Conservation (phyloP, 176 grass and related monocot genomes). For the Raddia guianensis region DNA sequence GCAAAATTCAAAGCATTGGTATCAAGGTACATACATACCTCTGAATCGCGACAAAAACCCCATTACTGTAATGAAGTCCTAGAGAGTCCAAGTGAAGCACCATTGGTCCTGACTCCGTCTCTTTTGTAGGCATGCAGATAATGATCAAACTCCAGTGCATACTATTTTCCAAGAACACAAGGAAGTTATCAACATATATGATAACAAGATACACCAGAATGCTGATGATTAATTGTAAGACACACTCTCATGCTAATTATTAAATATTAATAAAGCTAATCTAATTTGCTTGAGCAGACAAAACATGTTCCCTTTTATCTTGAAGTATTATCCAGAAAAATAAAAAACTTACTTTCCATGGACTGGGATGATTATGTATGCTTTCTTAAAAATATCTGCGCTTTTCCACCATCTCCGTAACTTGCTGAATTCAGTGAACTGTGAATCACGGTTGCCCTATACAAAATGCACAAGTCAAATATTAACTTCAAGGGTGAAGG, state of each 20-base stretch:
- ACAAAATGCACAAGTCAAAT: slow-evolving; percentile 17
- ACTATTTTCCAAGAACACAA: slow-evolving; percentile 55
- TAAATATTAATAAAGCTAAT: slow-evolving; percentile 28
- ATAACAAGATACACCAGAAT: slow-evolving; percentile 23
- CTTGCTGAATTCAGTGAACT: slow-evolving; percentile 56
- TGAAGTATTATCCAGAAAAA: slow-evolving; percentile 25
- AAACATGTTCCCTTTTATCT: slow-evolving; percentile 4
- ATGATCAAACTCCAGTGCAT: slow-evolving; percentile 94
- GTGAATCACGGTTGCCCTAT: slow-evolving; percentile 31
- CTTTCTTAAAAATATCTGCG: slow-evolving; percentile 79
- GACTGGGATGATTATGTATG: slow-evolving; percentile 87
- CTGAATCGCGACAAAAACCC: slow-evolving; percentile 59
- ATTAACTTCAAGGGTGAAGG: not conserved
- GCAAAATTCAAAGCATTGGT: slow-evolving; percentile 6
- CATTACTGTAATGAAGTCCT: slow-evolving; percentile 59
- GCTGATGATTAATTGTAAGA: not conserved
- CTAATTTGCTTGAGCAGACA: slow-evolving; percentile 25
- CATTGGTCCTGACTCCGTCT: slow-evolving; percentile 57
- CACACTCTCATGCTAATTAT: slow-evolving; percentile 14
- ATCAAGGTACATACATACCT: slow-evolving; percentile 43
- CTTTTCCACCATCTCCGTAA: slow-evolving; percentile 81
- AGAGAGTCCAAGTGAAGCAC: slow-evolving; percentile 93
- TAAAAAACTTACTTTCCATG: slow-evolving; percentile 71
- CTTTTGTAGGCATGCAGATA: slow-evolving; percentile 75
- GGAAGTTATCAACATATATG: slow-evolving; percentile 14